These are phyloP conservation scores for Gamsiella multidivaricata DNA, from an alignment of 192 early-diverging fungal species.

Conservation along the genomic window DNA sequence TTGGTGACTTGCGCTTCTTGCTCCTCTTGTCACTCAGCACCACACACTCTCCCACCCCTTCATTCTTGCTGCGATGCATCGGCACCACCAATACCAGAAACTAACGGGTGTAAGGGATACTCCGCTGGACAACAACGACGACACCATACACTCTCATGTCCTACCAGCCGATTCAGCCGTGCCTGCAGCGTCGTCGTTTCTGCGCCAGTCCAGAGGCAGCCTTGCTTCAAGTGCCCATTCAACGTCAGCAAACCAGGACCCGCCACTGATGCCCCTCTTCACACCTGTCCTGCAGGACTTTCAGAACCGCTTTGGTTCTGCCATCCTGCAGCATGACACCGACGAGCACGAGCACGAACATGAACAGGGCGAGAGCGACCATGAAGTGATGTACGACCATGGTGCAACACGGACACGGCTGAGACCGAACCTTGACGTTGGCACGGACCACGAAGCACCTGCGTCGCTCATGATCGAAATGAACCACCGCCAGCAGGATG, in stretches of 20 bases:
- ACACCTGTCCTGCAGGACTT: slow-evolving; percentile 50
- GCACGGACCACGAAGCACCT: slow-evolving; percentile 67
- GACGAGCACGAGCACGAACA: background rate
- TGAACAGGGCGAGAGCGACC: slow-evolving; percentile 6
- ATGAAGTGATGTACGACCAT: slow-evolving; percentile 21
- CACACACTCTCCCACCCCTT: background rate
- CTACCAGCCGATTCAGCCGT: background rate
- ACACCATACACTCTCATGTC: background rate
- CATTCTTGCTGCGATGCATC: slow-evolving; percentile 11
- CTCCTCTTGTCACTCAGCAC: background rate
- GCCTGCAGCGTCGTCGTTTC: slow-evolving; percentile 4
- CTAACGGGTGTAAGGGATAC: background rate
- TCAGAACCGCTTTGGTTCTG: slow-evolving; percentile 39
- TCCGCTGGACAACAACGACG: background rate
- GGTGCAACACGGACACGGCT: slow-evolving; percentile 14
- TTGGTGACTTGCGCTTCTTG: too few relatives aligned
- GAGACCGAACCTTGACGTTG: slow-evolving; percentile 23
- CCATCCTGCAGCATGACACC: slow-evolving; percentile 12
- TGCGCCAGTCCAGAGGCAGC: slow-evolving; percentile 10
- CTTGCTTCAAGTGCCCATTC: slow-evolving; percentile 4
- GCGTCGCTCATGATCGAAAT: slow-evolving; percentile 74
- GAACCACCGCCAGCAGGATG: slow-evolving; percentile 43
- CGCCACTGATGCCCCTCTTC: slow-evolving; percentile 48
- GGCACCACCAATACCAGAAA: slow-evolving; percentile 15
- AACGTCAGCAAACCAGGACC: slow-evolving; percentile 1